Conservation (phyloP, 106 monocot species). For the Dendrobium chrysotoxum region DNA sequence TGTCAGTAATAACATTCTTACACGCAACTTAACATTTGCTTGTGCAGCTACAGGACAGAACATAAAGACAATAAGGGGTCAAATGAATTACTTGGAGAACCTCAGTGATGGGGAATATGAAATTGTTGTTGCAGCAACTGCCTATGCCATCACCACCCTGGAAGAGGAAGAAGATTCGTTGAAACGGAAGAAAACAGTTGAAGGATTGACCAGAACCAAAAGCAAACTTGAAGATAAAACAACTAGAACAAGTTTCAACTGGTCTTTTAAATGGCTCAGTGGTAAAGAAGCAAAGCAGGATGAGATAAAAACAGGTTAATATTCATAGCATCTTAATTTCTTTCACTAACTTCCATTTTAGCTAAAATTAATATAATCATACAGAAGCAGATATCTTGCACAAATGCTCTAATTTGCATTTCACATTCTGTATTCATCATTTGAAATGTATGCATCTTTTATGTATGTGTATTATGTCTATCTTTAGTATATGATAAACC, state of each 20-base stretch:
- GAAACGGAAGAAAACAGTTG: slow-evolving; percentile 7
- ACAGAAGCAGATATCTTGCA: not conserved
- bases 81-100: slow-evolving; percentile 14
- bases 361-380: too few relatives aligned
- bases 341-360: not conserved
- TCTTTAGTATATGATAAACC: not conserved
- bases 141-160: slow-evolving; percentile 18
- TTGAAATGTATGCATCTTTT: not conserved
- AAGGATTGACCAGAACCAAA: slow-evolving; percentile 8
- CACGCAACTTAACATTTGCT: not conserved
- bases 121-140: slow-evolving; percentile 15
- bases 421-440: not conserved
- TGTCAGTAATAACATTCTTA: not conserved
- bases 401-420: not conserved
- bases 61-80: not conserved
- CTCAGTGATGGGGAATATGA: slow-evolving; percentile 23
- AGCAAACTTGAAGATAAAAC: slow-evolving; percentile 14
- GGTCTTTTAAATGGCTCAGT: slow-evolving; percentile 17
- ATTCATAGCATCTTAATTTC: not conserved
- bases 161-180: slow-evolving; percentile 4
- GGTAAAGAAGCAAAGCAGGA: slow-evolving; percentile 17
- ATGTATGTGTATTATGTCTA: too few relatives aligned
- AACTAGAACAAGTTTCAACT: slow-evolving; percentile 8
- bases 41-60: not conserved
- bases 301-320: slow-evolving; percentile 5